Conservation (phyloP, 352 stramenopile species). For the Pythium insidiosum region DNA sequence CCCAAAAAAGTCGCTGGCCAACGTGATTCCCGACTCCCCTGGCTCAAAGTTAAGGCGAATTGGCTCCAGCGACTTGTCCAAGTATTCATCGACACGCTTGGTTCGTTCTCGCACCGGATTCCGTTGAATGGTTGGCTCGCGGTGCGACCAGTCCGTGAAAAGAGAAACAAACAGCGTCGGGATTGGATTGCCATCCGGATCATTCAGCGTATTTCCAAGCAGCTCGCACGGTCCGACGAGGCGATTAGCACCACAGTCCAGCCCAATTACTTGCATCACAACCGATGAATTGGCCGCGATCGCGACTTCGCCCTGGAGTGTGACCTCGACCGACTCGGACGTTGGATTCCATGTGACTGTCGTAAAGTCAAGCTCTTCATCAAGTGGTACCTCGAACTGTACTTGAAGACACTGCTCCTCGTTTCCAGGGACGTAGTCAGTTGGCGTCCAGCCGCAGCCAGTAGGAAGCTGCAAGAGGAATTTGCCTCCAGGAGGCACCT, state of each 20-base stretch:
- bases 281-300: slow-evolving; percentile 25
- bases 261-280: slow-evolving; percentile 23
- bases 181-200: slow-evolving; percentile 4
- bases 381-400: slow-evolving; percentile 20
- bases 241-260: slow-evolving; percentile 17
- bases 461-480: slow-evolving; percentile 24
- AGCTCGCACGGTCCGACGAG: slow-evolving; percentile 35
- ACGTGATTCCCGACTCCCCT: slow-evolving; percentile 28
- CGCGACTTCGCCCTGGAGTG: slow-evolving; percentile 20
- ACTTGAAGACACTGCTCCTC: slow-evolving; percentile 16
- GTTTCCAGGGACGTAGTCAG: background rate
- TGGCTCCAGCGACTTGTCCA: slow-evolving; percentile 27
- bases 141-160: slow-evolving; percentile 28
- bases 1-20: slow-evolving; percentile 47
- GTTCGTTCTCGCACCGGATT: slow-evolving; percentile 21
- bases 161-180: slow-evolving; percentile 20
- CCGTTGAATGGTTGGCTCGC: slow-evolving; percentile 17
- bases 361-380: slow-evolving; percentile 24
- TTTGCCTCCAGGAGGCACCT: slow-evolving; percentile 21
- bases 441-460: slow-evolving; percentile 19
- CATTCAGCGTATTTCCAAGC: too few species aligned
- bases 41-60: slow-evolving; percentile 20
- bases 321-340: slow-evolving; percentile 18
- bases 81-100: slow-evolving; percentile 14
- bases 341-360: slow-evolving; percentile 20